These are phyloP conservation scores for Aspergillus bombycis DNA, from an alignment of 2,329 filamentous ascomycete genomes.

Conservation along the genomic window DNA sequence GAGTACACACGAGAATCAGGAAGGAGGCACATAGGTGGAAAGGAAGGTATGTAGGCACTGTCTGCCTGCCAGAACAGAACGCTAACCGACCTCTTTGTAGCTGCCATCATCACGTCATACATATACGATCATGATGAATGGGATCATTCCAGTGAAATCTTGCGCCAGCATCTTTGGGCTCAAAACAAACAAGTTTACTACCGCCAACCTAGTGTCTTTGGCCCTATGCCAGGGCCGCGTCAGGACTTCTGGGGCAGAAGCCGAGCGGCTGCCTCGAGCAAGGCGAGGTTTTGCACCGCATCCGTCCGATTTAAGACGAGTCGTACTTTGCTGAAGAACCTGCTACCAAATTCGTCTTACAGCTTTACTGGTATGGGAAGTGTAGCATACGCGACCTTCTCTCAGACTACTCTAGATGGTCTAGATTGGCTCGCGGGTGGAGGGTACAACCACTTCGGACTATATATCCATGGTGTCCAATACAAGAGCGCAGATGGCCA, in stretches of 20 bases:
- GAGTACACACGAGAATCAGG: conserved; percentile 54
- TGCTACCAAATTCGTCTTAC: conserved; percentile 50
- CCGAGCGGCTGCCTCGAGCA: conserved; percentile 26
- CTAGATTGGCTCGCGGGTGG: conserved; percentile 65
- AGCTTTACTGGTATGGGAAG: conserved; percentile 50
- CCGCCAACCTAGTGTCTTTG: conserved; percentile 52
- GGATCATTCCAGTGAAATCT: conserved; percentile 55
- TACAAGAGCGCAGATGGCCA: conserved; percentile 56
- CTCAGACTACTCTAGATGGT: conserved; percentile 48
- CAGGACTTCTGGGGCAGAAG: conserved; percentile 34
- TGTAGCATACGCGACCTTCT: conserved; percentile 48
- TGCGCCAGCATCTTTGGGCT: conserved; percentile 52
- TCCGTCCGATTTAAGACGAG: conserved; percentile 57
- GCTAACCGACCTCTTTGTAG: not conserved
- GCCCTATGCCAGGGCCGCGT: conserved; percentile 51
- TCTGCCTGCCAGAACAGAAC: too few species aligned
- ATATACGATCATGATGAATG: conserved; percentile 64
- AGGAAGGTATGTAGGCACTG: conserved; percentile 18
- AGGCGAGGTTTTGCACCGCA: conserved; percentile 49
- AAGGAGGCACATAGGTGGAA: conserved; percentile 17
- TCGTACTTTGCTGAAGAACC: conserved; percentile 52
- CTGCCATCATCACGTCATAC: conserved; percentile 37
- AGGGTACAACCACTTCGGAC: conserved; percentile 61
- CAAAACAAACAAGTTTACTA: conserved; percentile 47
- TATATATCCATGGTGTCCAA: conserved; percentile 66